phyloP scores from a whole-genome alignment of 176 grass and related monocot genomes.

The Eleusine coracana region DNA sequence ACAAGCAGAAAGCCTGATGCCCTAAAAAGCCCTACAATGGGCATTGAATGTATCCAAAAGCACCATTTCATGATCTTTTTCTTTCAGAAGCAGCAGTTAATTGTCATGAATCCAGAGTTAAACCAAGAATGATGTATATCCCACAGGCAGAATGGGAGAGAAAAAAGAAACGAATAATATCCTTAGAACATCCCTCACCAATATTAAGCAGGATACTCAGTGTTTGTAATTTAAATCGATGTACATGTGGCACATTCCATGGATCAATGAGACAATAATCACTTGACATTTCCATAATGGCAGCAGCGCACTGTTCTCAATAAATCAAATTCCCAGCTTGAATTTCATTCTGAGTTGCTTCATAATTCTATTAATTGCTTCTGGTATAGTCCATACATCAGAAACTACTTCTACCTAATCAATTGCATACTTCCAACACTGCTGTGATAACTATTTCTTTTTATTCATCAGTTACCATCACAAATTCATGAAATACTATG shows the following conservation, averaged over 20 bases:
- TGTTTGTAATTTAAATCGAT: not conserved
- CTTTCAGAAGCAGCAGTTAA: not conserved
- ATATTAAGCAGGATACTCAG: too few species aligned
- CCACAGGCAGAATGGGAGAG: not conserved
- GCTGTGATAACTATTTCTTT: not conserved
- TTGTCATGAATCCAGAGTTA: conserved; percentile 16
- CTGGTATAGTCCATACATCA: not conserved
- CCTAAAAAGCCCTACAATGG: conserved; percentile 22
- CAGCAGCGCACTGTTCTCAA: not conserved
- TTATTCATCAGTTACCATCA: not conserved
- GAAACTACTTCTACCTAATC: not conserved
- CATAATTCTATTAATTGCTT: conserved; percentile 14
- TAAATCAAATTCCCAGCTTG: not conserved
- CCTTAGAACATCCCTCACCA: not conserved
- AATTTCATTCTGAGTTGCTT: not conserved
- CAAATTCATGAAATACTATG: not conserved
- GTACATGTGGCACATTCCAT: not conserved
- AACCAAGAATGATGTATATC: conserved; percentile 34
- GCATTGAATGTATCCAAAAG: not conserved
- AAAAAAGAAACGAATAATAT: not conserved
- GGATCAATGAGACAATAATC: not conserved
- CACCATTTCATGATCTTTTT: not conserved
- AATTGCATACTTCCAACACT: not conserved
- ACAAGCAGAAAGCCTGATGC: conserved; percentile 29
- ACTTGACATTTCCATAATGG: not conserved